Base-by-base conservation (phyloP, 2,329 filamentous ascomycete species). In the Helotiales sp. region DNA sequence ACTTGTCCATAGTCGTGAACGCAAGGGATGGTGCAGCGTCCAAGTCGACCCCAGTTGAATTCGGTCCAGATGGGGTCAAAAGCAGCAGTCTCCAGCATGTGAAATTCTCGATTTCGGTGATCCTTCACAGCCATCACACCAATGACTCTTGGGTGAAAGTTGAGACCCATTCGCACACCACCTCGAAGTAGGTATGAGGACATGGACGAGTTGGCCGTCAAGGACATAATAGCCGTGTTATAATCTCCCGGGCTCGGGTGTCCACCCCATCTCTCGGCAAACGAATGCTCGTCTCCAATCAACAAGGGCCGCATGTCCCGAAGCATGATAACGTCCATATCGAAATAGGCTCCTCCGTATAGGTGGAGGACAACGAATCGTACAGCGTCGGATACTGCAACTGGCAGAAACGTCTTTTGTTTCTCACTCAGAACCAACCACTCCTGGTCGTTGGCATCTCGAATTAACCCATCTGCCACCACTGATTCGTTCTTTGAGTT, bases 61-160 rank as follows among this genome's bases (percentile, higher is more conserved):
- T 82, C 79, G 1, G 79, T 79, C 81, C 81, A 83, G 64, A 83
- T 81, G 0, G 81, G 80, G 62, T 83, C 81, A 55, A 83, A 82
- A 4, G 80, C 76, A 5, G 77, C 80, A 1, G 79, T 82, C 66
- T 83, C 80, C n/a, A 83, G 73, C 80, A 82, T 83, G 9, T 77
- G 72, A 52, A 82, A 77, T 56, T 83, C 80, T 4, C 76, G 74
- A 55, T 81, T 80, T 47, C 79, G 74, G 3, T 75, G 75, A 58
- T 83, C 81, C 63, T 82, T 82, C 72, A 80, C 81, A 2, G 80
- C 78, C 78, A 83, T 82, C 47, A 80, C 76, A 2, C 81, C 80
- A 24, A 83, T 75, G 5, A 83, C 76, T 17, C 79, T 74, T 1
- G 81, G 81, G 56, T 83, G 81, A 67, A 82, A 83, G 60, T 83